Evolutionary conservation across 108 stramenopile species (phyloP).

Genomic region (Phaeodactylum tricornutum): DNA sequence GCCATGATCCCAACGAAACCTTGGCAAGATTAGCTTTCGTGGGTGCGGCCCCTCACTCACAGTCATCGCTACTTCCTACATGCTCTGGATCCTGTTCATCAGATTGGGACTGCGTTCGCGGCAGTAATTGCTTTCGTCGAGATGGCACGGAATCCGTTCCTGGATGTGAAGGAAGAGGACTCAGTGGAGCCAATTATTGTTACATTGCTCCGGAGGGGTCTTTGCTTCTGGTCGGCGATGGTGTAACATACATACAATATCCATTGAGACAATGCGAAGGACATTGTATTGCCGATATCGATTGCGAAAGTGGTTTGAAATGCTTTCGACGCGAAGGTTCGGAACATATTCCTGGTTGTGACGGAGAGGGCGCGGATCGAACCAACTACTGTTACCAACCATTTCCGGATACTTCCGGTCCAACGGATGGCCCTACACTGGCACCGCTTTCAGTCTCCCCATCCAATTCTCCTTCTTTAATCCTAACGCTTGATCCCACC

Average conservation of each 20-base stretch:
- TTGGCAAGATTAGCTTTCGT: no score
- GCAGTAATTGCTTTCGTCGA: slow-evolving; percentile 28
- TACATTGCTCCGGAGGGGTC: neutral
- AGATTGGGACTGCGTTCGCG: slow-evolving; percentile 18
- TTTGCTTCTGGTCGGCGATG: neutral
- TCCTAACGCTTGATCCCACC: neutral
- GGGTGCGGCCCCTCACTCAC: no score
- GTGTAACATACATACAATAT: neutral
- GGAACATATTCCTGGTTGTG: slow-evolving; percentile 18
- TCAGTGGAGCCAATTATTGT: slow-evolving; percentile 30
- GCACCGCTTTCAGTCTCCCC: neutral
- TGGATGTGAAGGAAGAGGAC: slow-evolving; percentile 27
- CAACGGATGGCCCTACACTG: no score
- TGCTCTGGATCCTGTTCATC: no score
- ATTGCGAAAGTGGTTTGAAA: slow-evolving; percentile 21
- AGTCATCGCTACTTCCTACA: no score
- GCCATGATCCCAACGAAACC: no score
- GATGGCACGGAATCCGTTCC: slow-evolving; percentile 18
- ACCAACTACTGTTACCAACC: neutral
- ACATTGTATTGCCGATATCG: slow-evolving; percentile 25
- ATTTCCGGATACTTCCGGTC: no score
- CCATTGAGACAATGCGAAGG: slow-evolving; percentile 26
- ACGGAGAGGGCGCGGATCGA: neutral
- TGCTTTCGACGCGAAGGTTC: slow-evolving; percentile 22
- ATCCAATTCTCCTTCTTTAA: neutral